A percentile compares a stretch with the other conserved stretches of the same genome.
Evolutionary conservation across 306 rosid genomes (phyloP).

Genomic region (Sechiopsis laciniata): DNA sequence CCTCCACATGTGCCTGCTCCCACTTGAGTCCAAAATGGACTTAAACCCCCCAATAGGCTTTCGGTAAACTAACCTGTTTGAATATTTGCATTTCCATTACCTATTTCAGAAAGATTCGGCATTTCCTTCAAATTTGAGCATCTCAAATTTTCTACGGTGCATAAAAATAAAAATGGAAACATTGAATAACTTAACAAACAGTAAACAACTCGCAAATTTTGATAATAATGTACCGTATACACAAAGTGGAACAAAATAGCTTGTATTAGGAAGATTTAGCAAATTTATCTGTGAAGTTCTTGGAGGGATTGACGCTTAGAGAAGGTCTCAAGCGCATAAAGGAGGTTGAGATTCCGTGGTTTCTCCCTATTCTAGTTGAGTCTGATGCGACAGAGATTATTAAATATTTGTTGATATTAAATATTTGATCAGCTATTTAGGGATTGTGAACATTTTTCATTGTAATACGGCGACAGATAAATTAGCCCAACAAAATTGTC

Average conservation of each 20-base stretch:
- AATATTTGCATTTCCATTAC: not conserved
- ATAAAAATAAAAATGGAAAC: not conserved
- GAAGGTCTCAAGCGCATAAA: no score
- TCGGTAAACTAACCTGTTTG: slow-evolving; percentile 1
- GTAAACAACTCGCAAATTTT: not conserved
- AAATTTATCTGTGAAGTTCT: no score
- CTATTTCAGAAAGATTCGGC: not conserved
- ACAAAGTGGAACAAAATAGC: not conserved
- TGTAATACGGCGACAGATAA: no score
- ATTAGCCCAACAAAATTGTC: no score
- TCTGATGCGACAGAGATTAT: no score
- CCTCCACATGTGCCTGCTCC: slow-evolving; percentile 1
- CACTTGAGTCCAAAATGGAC: slow-evolving; percentile 6
- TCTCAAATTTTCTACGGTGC: not conserved
- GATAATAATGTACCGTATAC: not conserved
- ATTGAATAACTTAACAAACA: not conserved
- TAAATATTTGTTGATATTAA: no score
- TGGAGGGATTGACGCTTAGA: no score
- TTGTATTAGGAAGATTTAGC: no score
- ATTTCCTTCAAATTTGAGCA: not conserved
- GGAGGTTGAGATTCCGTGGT: no score
- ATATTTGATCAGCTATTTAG: no score
- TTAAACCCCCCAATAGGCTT: not conserved
- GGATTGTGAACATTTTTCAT: no score
- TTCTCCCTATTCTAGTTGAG: no score